Base-by-base conservation (phyloP, 2,329 filamentous ascomycete genomes). In the Cercospora sp. region DNA sequence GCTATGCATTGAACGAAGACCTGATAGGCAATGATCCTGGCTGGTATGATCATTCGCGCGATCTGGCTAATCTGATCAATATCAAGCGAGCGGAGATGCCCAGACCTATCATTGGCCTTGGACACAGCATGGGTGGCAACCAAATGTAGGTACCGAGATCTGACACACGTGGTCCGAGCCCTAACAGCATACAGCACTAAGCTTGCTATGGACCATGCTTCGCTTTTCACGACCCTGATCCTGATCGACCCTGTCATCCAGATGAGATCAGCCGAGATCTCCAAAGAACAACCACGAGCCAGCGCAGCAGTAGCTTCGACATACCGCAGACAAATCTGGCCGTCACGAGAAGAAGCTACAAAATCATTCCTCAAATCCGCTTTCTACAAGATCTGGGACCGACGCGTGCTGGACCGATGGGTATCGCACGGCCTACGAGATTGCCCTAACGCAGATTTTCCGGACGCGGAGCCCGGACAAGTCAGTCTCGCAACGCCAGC, bases 121-220 rank as follows among this genome's bases (percentile, higher is more conserved):
- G 93, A 16, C 94, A 98, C 81, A 97, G 92, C 73, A 94, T 97
- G 84, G 94, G 94, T 73, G 93, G 86, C 72, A 88, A 87, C 76
- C 87, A 91, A 68, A 84, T 97, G 77, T 65, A 40, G 1, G 57
- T 24, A 32, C 28, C 43, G 3, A 34, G 12, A 24, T 28, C 45
- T 53, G 12, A 45, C n/a, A 34, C 5, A n/a, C 16, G 57, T 18
- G 37, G 10, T 37, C 8, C 13, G 5, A 51, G 37, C 34, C 77
- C 32, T 64, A 24, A 64, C 49, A 37, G n/a, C 16, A 40, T 37
- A 12, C 28, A 65, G 62, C 16, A 84, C 86, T 61, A 89, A 92
- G 73, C 84, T 94, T 16, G 83, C 91, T 5, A 82, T 94, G 12
- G 85, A 93, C 72, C 91, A 97, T 79, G 93, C 94, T 1, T 90